Conservation (phyloP, 1,284 basidiomycete species). For the Singerocomus rubriflavus region DNA sequence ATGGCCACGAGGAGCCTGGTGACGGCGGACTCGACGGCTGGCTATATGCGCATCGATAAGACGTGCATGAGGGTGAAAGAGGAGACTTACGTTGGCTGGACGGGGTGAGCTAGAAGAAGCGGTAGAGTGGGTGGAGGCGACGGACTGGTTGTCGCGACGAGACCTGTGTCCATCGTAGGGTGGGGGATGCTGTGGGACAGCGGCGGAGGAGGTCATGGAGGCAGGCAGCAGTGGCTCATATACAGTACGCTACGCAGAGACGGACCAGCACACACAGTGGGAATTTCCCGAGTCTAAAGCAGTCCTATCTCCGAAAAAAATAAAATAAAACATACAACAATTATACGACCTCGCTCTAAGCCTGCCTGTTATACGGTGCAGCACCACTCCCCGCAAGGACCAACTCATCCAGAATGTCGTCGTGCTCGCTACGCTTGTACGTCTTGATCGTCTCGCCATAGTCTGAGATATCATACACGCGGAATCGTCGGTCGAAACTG, state of each 20-base stretch:
- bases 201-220: conserved; percentile 21
- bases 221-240: not conserved
- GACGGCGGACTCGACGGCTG: conserved; percentile 86
- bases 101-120: conserved; percentile 30
- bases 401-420: conserved; percentile 66
- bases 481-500: conserved; percentile 86
- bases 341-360: not conserved
- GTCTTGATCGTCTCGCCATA: conserved; percentile 89
- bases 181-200: conserved; percentile 8
- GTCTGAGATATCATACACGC: conserved; percentile 80
- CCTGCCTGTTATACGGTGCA: conserved; percentile 28
- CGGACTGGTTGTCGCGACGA: conserved; percentile 45
- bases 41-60: conserved; percentile 37
- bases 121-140: conserved; percentile 38
- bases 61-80: not conserved
- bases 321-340: not conserved
- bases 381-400: conserved; percentile 54
- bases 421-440: conserved; percentile 82
- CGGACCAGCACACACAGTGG: not conserved
- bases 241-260: not conserved
- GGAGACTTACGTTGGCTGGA: conserved; percentile 26
- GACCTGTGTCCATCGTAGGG: conserved; percentile 36
- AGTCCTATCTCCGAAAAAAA: not conserved
- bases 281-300: conserved; percentile 6
- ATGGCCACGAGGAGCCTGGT: conserved; percentile 94